Evolutionary conservation across 176 grass and related monocot species (phyloP), one percentile per base, ranked within the genome.

Genomic region (Carex parvula): DNA sequence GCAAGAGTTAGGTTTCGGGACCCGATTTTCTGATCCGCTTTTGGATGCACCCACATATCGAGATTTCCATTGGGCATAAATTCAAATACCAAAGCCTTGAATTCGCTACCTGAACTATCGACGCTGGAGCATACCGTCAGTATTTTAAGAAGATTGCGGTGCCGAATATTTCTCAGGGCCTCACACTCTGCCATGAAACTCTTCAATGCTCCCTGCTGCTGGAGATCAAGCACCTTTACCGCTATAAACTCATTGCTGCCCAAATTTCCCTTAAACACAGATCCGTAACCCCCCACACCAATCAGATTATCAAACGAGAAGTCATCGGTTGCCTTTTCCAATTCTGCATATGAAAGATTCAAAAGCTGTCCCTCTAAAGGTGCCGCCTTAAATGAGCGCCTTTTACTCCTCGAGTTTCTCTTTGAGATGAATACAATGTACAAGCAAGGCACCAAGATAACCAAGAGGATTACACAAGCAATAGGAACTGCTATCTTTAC

Each of bases 101-200:
- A 92, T 50, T 90, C 90, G 22, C 80, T 84, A 9, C 84, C 88
- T 81, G 55, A 81, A 16, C 54, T 42, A 13, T 95, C 88, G 2
- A 85, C 15, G 15, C 84, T 89, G 4, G 65, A 90, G 86, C 90
- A 92, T 26, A 46, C 58, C 37, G 93, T 92, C 68, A 90, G 42
- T 66, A 87, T 92, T 42, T 85, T 84, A 8, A 90, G 68, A 69
- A 90, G 62, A 81, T 92, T 94, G 6, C 88, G 59, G 60, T 92
- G 92, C 56, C 87, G 87, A 32, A 90, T 70, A 30, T 8, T 77
- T 60, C 81, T 83, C 11, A 94, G 44, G 17, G 60, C 90, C 66
- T 90, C 84, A 80, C 90, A 92, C 82, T 92, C 80, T 12, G 76
- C 90, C n/a, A 88, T 79, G 29, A 90, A 92, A 82, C 69, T 94